These are phyloP conservation scores for Grigorovia jiainica DNA, from an alignment of 805 yeast species.

Conservation along the genomic window DNA sequence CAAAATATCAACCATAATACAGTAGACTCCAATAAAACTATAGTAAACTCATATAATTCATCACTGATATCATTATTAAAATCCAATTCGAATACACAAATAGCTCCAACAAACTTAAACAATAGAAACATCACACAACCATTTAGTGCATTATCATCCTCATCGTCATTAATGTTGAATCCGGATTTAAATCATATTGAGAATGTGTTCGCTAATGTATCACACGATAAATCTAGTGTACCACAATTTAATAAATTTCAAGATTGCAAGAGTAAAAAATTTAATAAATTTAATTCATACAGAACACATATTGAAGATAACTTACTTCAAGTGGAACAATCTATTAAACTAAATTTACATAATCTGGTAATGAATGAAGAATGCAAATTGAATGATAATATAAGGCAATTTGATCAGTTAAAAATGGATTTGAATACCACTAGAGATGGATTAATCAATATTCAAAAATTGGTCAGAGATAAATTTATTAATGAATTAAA, in stretches of 20 bases:
- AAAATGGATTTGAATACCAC: constrained; percentile 21
- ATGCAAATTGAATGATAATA: constrained; percentile 15
- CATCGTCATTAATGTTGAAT: too few relatives aligned
- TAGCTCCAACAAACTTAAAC: background rate
- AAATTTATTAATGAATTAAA: constrained; percentile 24
- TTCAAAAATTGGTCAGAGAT: constrained; percentile 21
- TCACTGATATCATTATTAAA: background rate
- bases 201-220: too few relatives aligned
- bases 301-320: constrained; percentile 17
- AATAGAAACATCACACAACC: background rate
- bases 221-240: too few relatives aligned
- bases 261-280: too few relatives aligned
- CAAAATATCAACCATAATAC: too few relatives aligned
- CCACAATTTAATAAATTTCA: too few relatives aligned
- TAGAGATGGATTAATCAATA: constrained; percentile 14
- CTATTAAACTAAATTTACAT: constrained; percentile 13
- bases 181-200: too few relatives aligned
- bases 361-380: constrained; percentile 20
- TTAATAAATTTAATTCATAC: constrained; percentile 9
- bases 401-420: constrained; percentile 19
- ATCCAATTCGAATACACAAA: background rate
- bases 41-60: background rate
- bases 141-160: background rate
- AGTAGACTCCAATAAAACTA: background rate
- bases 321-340: constrained; percentile 16